phyloP scores from a whole-genome alignment of 108 stramenopile genomes.

The Cyclotella baltica region DNA sequence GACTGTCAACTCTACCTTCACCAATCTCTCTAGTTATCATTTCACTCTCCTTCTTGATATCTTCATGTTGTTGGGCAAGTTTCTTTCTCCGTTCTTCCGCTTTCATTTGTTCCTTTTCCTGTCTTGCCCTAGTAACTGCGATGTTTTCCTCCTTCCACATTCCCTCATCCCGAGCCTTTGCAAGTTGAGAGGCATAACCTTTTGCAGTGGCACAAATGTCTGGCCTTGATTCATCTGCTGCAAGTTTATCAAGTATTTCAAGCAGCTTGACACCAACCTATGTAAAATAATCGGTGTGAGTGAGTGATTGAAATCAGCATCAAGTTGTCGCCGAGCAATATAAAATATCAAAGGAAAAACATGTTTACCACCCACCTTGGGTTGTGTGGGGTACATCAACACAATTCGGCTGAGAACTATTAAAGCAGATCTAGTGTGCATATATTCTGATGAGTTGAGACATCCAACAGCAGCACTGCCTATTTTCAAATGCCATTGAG shows the following conservation, averaged over 20 bases:
- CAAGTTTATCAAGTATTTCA: conserved; percentile 61
- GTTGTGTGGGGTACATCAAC: conserved; percentile 79
- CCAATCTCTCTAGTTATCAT: conserved; percentile 72
- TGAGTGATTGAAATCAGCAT: too few species aligned
- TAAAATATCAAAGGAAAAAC: too few species aligned
- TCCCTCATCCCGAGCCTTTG: conserved; percentile 84
- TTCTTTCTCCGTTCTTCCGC: conserved; percentile 70
- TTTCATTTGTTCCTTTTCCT: conserved; percentile 73
- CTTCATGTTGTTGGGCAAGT: conserved; percentile 69
- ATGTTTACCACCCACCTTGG: too few species aligned
- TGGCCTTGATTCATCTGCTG: conserved; percentile 70
- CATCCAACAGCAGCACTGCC: conserved; percentile 73
- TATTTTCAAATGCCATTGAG: conserved; percentile 81
- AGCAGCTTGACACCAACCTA: conserved; percentile 80
- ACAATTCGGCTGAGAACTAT: conserved; percentile 82
- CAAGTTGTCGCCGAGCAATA: too few species aligned
- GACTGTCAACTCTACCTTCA: conserved; percentile 36
- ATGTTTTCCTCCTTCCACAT: conserved; percentile 87
- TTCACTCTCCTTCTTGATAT: conserved; percentile 75
- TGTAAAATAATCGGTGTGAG: too few species aligned
- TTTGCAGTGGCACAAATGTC: conserved; percentile 86
- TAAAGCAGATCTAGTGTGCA: conserved; percentile 81
- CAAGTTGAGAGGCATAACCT: conserved; percentile 75
- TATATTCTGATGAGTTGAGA: conserved; percentile 83
- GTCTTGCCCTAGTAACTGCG: conserved; percentile 66